phyloP scores from a whole-genome alignment of 2,329 filamentous ascomycete species.

The Penicillium sp. region DNA sequence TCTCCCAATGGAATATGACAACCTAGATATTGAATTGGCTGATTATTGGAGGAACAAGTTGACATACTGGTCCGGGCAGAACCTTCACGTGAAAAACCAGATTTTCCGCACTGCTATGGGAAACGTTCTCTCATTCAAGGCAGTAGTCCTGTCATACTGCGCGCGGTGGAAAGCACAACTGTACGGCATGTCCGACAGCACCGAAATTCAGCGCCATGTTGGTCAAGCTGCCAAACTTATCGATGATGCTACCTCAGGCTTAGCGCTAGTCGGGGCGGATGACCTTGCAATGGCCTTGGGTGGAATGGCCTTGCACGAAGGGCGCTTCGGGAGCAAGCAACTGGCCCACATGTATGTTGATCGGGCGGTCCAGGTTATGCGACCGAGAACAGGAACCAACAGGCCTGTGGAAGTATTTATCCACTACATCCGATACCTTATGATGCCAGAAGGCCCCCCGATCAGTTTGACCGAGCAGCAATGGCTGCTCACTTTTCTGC shows the following conservation, averaged over 20 bases:
- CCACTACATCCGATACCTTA: constrained; percentile 38
- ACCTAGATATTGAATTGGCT: constrained; percentile 34
- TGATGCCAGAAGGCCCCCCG: constrained; percentile 22
- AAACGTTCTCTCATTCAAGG: constrained; percentile 39
- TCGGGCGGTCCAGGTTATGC: constrained; percentile 35
- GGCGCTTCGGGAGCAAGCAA: constrained; percentile 37
- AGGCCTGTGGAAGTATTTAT: constrained; percentile 31
- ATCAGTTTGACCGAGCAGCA: constrained; percentile 23
- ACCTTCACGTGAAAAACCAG: constrained; percentile 37
- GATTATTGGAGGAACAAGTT: constrained; percentile 40
- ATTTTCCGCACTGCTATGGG: constrained; percentile 38
- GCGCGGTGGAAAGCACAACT: constrained; percentile 39
- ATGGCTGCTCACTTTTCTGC: constrained; percentile 39
- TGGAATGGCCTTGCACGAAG: constrained; percentile 41
- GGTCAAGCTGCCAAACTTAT: constrained; percentile 30
- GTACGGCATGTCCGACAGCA: constrained; percentile 23
- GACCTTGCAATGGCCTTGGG: constrained; percentile 35
- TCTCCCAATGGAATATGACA: constrained; percentile 27
- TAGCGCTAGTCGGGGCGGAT: constrained; percentile 27
- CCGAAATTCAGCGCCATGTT: constrained; percentile 32
- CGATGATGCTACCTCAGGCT: constrained; percentile 26
- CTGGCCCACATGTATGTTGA: constrained; percentile 31
- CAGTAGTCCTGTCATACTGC: constrained; percentile 39
- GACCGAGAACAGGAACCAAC: constrained; percentile 29
- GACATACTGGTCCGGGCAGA: constrained; percentile 45